Evolutionary conservation across 2,329 filamentous ascomycete species (phyloP).

Genomic region (Sarocladium oryzae): DNA sequence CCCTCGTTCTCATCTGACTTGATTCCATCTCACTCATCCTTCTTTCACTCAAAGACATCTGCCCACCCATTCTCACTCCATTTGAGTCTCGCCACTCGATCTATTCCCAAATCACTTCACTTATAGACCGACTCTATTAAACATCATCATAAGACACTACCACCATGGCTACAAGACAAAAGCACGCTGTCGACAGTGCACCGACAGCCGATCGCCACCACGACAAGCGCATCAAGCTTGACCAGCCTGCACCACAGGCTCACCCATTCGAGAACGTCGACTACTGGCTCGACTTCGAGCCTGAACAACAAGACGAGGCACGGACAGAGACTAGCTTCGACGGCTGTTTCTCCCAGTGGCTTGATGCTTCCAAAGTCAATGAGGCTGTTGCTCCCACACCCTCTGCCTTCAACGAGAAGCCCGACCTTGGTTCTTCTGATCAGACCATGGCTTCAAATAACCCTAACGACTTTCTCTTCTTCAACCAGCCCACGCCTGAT

Average conservation of each 20-base stretch:
- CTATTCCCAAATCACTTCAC: background rate
- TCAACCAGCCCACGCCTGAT: background rate
- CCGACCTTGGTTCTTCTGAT: background rate
- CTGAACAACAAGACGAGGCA: slow-evolving; percentile 3
- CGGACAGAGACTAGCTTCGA: slow-evolving; percentile 6
- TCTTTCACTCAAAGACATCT: slow-evolving; percentile 5
- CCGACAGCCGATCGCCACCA: slow-evolving; percentile 1
- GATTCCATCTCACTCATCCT: background rate
- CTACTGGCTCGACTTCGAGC: slow-evolving; percentile 8
- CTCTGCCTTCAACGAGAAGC: slow-evolving; percentile 1
- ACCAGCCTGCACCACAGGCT: slow-evolving; percentile 1
- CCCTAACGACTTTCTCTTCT: slow-evolving; percentile 6
- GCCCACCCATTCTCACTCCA: slow-evolving; percentile 4
- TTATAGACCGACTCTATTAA: background rate
- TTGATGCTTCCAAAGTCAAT: slow-evolving; percentile 3
- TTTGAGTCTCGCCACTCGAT: background rate
- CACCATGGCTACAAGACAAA: slow-evolving; percentile 6
- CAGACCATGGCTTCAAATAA: background rate
- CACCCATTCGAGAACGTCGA: slow-evolving; percentile 9
- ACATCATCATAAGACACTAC: background rate
- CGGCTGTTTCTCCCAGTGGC: slow-evolving; percentile 5
- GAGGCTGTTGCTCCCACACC: background rate
- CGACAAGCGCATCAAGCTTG: slow-evolving; percentile 8
- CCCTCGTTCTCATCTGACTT: background rate
- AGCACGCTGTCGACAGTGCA: slow-evolving; percentile 1